Percentiles rank a stretch among this genome's conserved stretches.
Conservation (phyloP, 1,139 yeast species). For the Kluyveromyces sp. region DNA sequence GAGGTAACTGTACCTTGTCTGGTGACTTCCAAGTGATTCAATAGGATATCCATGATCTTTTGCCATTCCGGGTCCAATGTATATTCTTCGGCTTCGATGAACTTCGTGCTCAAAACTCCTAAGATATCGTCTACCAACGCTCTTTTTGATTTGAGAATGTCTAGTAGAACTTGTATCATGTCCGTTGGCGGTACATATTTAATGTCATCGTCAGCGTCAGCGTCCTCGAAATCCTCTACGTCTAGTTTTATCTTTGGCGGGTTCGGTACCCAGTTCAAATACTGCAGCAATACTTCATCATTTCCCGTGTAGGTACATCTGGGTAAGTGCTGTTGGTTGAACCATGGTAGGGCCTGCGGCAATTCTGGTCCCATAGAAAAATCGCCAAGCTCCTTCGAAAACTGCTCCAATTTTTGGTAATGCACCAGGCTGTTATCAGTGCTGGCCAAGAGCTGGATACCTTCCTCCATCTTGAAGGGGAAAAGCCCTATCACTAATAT, state of each 20-base stretch:
- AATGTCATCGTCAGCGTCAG: constrained; percentile 38
- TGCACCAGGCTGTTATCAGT: constrained; percentile 18
- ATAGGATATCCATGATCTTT: constrained; percentile 16
- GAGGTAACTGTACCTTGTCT: constrained; percentile 6
- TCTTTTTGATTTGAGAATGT: constrained; percentile 69
- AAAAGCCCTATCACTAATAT: constrained; percentile 68
- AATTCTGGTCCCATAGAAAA: constrained; percentile 6
- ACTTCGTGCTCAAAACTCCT: constrained; percentile 52
- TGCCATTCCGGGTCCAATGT: constrained; percentile 29
- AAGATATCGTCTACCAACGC: constrained; percentile 66
- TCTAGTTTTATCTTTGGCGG: constrained; percentile 59
- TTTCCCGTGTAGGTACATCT: constrained; percentile 9
- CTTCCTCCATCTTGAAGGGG: constrained; percentile 30
- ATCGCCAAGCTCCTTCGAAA: constrained; percentile 2
- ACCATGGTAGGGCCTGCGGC: constrained; percentile 1
- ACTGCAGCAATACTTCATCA: constrained; percentile 15
- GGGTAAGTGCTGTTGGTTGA: constrained; percentile 5
- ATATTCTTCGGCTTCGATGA: constrained; percentile 44
- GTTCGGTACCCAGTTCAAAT: constrained; percentile 73
- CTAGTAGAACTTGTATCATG: constrained; percentile 59
- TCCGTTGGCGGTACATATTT: constrained; percentile 44
- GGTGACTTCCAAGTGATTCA: constrained; percentile 11
- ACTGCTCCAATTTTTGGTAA: constrained; percentile 4
- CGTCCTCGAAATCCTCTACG: constrained; percentile 39
- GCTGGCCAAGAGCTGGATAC: constrained; percentile 16